A percentile compares a stretch with the other conserved stretches of the same genome.
phyloP scores from a whole-genome alignment of 441 rosid species.

The Brassica balearica region DNA sequence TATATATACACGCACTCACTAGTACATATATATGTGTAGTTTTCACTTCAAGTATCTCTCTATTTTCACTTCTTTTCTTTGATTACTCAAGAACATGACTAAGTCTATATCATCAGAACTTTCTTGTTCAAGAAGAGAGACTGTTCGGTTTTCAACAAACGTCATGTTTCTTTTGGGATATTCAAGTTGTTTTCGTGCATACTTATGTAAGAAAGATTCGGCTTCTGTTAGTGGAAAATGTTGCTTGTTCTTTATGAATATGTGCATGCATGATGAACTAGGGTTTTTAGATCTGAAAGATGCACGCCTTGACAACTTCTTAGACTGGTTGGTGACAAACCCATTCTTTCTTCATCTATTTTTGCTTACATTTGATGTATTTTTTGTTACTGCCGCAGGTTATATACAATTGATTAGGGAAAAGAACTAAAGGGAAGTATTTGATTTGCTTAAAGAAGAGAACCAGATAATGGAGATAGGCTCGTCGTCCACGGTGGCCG shows the following conservation, averaged over 20 bases:
- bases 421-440: constrained; percentile 10
- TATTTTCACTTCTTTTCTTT: constrained; percentile 33
- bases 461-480: constrained; percentile 45
- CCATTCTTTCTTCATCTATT: not conserved
- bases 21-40: not conserved
- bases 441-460: constrained; percentile 19
- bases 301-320: not conserved
- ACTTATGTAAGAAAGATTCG: constrained; percentile 25
- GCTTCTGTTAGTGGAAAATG: constrained; percentile 1
- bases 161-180: constrained; percentile 23
- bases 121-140: constrained; percentile 18
- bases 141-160: constrained; percentile 1
- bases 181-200: constrained; percentile 21
- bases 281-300: constrained; percentile 20
- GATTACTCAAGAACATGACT: constrained; percentile 36
- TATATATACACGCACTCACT: not conserved
- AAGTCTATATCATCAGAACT: constrained; percentile 13
- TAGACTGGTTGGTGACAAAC: not conserved
- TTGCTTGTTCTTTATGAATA: constrained; percentile 17
- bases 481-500: constrained; percentile 51
- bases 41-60: constrained; percentile 23
- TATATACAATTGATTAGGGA: constrained; percentile 22
- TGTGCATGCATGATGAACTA: constrained; percentile 39
- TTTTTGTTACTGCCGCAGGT: constrained; percentile 16
- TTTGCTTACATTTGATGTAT: not conserved